Percentiles rank a stretch among this genome's conserved stretches.
Evolutionary conservation across 148 eudicot species (phyloP).

Genomic region (Hydrangea macrophylla): DNA sequence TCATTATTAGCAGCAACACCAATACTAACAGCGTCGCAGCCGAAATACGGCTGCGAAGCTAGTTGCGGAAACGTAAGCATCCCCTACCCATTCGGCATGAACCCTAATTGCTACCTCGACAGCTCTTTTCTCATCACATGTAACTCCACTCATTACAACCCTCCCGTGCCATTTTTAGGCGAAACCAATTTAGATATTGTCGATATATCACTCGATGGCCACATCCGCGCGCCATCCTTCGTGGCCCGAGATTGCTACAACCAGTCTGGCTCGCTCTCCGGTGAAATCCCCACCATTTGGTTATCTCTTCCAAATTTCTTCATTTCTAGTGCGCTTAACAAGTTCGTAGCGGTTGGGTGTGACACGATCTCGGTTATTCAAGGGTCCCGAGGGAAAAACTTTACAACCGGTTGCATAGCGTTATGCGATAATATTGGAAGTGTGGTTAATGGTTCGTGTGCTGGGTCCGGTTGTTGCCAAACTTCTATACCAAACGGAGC

Average conservation of each 20-base stretch:
- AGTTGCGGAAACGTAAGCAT: neutral
- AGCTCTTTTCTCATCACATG: conserved; percentile 2
- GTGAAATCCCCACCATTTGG: neutral
- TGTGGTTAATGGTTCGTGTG: conserved; percentile 6
- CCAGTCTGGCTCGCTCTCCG: neutral
- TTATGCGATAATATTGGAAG: neutral
- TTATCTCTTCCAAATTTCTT: neutral
- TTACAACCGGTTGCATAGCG: conserved; percentile 2
- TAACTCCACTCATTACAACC: neutral
- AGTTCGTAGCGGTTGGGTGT: conserved; percentile 11
- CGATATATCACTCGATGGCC: neutral
- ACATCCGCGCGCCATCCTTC: neutral
- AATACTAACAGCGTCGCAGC: too few relatives aligned
- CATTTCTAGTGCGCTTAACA: neutral
- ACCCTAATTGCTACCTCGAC: conserved; percentile 6
- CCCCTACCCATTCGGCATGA: conserved; percentile 16
- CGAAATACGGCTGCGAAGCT: neutral
- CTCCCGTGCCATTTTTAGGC: neutral
- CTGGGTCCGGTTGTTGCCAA: conserved; percentile 18
- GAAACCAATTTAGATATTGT: neutral
- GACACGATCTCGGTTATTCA: conserved; percentile 1
- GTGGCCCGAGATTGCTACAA: conserved; percentile 1
- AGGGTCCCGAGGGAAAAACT: neutral
- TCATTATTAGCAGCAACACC: neutral
- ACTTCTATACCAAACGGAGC: neutral